Evolutionary conservation across 495 filamentous ascomycete species (phyloP).

Genomic region (Annulohypoxylon bovei): DNA sequence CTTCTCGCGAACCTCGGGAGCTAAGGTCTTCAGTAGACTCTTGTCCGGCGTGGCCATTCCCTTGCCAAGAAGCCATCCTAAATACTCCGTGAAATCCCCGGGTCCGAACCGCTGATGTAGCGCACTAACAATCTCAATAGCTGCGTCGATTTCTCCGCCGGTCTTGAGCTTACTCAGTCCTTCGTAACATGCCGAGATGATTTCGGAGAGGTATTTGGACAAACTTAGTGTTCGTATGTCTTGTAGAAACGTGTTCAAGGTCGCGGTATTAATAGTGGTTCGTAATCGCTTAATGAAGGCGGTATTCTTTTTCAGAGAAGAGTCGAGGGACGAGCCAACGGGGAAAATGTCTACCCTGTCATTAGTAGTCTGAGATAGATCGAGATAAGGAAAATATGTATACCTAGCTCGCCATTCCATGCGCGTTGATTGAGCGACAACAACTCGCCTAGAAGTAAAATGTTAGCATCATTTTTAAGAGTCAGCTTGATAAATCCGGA

Average conservation of each 20-base stretch:
- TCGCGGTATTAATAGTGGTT: conserved; percentile 83
- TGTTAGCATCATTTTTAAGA: conserved; percentile 40
- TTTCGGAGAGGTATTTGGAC: conserved; percentile 97
- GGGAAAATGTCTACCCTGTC: conserved; percentile 75
- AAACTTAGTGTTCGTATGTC: conserved; percentile 93
- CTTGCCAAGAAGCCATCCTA: conserved; percentile 93
- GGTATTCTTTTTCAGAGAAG: conserved; percentile 98
- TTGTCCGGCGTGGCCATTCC: conserved; percentile 94
- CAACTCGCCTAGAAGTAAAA: conserved; percentile 75
- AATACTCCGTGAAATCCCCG: conserved; percentile 85
- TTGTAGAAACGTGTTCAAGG: conserved; percentile 83
- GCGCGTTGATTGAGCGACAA: conserved; percentile 84
- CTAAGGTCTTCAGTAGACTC: conserved; percentile 78
- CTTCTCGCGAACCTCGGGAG: conserved; percentile 84
- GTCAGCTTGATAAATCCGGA: conserved; percentile 6
- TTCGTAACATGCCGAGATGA: conserved; percentile 97
- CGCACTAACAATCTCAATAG: conserved; percentile 91
- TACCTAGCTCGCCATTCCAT: conserved; percentile 91
- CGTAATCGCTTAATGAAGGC: conserved; percentile 97
- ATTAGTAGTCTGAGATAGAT: conserved; percentile 38
- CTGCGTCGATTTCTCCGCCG: conserved; percentile 87
- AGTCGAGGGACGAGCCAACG: conserved; percentile 84
- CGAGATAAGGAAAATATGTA: conserved; percentile 12
- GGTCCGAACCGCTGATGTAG: conserved; percentile 97
- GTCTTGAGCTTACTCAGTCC: conserved; percentile 91